Conservation (phyloP, 441 rosid genomes). For the Adansonia grandidieri region DNA sequence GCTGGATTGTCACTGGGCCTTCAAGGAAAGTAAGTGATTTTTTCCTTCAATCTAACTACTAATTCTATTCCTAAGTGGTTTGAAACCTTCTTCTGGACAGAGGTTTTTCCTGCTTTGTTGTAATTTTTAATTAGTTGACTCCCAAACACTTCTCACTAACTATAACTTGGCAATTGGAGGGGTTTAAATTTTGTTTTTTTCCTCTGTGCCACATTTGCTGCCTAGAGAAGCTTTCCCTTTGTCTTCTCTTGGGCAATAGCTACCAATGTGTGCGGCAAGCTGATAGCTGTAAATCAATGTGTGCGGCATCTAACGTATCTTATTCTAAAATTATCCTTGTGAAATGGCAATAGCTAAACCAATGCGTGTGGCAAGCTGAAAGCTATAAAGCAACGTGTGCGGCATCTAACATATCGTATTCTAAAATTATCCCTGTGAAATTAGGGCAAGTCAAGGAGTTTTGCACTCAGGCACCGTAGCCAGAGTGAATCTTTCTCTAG, state of each 20-base stretch:
- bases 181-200: background rate
- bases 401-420: background rate
- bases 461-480: background rate
- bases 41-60: background rate
- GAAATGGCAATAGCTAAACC: background rate
- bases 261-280: background rate
- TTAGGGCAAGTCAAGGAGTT: background rate
- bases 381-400: background rate
- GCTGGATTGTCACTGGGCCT: constrained; percentile 90
- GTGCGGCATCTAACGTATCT: background rate
- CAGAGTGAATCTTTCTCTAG: background rate
- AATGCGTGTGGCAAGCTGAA: background rate
- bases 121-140: background rate
- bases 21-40: constrained; percentile 71
- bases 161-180: background rate
- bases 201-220: background rate
- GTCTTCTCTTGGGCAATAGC: background rate
- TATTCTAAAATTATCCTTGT: background rate
- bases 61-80: background rate
- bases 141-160: background rate
- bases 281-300: background rate
- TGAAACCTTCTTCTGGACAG: constrained; percentile 1
- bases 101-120: constrained; percentile 12
- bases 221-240: background rate
- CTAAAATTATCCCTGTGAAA: background rate